Conservation (phyloP, 306 rosid species). For the Alnus rubra region DNA sequence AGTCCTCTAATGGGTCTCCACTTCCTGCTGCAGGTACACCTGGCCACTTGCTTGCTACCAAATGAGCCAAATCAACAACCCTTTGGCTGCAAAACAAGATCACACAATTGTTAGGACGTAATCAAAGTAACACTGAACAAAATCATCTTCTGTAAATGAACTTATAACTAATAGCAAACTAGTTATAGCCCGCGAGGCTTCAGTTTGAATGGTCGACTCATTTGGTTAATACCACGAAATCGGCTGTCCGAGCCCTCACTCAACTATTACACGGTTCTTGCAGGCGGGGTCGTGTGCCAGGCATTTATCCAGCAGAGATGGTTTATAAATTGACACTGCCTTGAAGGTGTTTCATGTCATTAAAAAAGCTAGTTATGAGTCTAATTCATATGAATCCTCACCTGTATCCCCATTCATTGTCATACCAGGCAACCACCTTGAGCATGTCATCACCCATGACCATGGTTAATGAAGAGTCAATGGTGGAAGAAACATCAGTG, state of each 20-base stretch:
- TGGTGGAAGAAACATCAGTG: constrained; percentile 87
- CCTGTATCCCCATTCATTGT: constrained; percentile 99
- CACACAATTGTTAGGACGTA: background rate
- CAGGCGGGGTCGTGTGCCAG: no score
- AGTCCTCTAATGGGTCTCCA: constrained; percentile 95
- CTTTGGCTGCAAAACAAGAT: constrained; percentile 73
- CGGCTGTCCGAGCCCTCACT: no score
- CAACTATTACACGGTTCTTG: no score
- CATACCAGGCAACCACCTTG: constrained; percentile 99
- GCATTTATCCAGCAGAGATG: no score
- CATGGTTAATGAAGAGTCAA: constrained; percentile 93
- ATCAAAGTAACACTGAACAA: background rate
- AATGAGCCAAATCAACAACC: constrained; percentile 94
- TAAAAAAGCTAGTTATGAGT: background rate
- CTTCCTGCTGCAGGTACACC: constrained; percentile 47
- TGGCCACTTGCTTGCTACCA: constrained; percentile 90
- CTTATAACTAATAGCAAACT: background rate
- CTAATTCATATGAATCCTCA: constrained; percentile 28
- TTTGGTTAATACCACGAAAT: no score
- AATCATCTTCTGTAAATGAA: background rate
- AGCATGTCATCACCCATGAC: constrained; percentile 99
- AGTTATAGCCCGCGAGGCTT: background rate
- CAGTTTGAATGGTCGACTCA: no score
- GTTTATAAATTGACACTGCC: no score
- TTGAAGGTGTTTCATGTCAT: no score